Evolutionary conservation across 108 stramenopile species (phyloP).

Genomic region (Cyclostephanos tholiformis): DNA sequence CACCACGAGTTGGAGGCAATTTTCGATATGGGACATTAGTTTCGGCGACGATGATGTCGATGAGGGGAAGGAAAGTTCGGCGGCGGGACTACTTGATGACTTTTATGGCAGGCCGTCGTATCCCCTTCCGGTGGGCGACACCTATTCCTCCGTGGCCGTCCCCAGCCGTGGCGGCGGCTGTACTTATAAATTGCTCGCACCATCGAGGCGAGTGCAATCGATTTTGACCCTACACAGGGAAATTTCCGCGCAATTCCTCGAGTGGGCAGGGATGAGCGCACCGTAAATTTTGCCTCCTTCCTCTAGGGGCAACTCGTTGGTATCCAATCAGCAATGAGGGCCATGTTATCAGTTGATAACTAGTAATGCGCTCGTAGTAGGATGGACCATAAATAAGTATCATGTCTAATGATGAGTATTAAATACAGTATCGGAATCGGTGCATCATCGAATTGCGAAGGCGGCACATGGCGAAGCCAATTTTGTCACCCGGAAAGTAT

Average conservation of each 20-base stretch:
- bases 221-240: slow-evolving; percentile 19
- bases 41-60: slow-evolving; percentile 15
- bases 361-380: too few species aligned
- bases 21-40: slow-evolving; percentile 34
- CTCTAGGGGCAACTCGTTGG: background rate
- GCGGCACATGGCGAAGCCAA: too few species aligned
- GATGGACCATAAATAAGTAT: background rate
- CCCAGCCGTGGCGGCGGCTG: slow-evolving; percentile 30
- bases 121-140: slow-evolving; percentile 36
- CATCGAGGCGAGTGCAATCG: slow-evolving; percentile 25
- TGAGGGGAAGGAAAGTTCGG: background rate
- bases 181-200: slow-evolving; percentile 31
- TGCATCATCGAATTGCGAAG: too few species aligned
- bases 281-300: background rate
- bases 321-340: background rate
- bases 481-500: too few species aligned
- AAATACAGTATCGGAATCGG: too few species aligned
- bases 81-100: slow-evolving; percentile 3
- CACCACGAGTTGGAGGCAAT: slow-evolving; percentile 36
- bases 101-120: slow-evolving; percentile 41
- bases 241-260: slow-evolving; percentile 12
- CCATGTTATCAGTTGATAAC: too few species aligned
- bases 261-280: background rate
- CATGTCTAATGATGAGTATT: too few species aligned
- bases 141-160: slow-evolving; percentile 34